phyloP scores from a whole-genome alignment of 2,329 filamentous ascomycete genomes.

The Pestalotiopsis sp. region DNA sequence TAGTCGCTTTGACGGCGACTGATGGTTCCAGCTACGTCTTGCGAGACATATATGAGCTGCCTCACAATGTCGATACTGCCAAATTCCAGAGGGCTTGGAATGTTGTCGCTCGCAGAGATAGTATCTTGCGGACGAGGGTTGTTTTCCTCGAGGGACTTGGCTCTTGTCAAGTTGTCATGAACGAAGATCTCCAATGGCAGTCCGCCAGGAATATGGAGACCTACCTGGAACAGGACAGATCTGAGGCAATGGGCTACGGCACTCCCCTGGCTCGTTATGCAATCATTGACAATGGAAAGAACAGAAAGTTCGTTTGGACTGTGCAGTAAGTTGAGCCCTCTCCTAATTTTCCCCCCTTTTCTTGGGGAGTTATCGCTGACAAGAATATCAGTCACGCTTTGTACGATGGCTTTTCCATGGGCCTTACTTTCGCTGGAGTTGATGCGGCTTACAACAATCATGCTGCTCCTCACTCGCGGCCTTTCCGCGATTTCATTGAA shows the following conservation, averaged over 20 bases:
- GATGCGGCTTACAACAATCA: constrained; percentile 4
- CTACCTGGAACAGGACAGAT: constrained; percentile 7
- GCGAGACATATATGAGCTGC: background rate
- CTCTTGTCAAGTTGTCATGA: constrained; percentile 4
- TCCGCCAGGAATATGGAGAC: background rate
- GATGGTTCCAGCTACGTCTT: constrained; percentile 2
- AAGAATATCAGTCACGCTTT: background rate
- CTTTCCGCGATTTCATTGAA: constrained; percentile 8
- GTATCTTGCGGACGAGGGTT: constrained; percentile 9
- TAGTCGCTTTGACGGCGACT: constrained; percentile 2
- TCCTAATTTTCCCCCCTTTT: background rate
- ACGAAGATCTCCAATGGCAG: constrained; percentile 6
- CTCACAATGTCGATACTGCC: background rate
- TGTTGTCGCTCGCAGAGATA: background rate
- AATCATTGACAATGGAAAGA: background rate
- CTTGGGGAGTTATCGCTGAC: background rate
- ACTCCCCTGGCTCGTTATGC: background rate
- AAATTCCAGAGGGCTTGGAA: constrained; percentile 5
- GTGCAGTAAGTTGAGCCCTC: background rate
- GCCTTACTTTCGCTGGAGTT: background rate
- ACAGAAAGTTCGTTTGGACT: constrained; percentile 10
- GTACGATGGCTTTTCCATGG: constrained; percentile 6
- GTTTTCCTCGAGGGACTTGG: background rate
- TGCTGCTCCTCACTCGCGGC: background rate
- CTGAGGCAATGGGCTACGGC: constrained; percentile 5